Evolutionary conservation across 2,329 filamentous ascomycete genomes (phyloP), one percentile per base, ranked within the genome.

Genomic region (Paraphaeosphaeria sporulosa): DNA sequence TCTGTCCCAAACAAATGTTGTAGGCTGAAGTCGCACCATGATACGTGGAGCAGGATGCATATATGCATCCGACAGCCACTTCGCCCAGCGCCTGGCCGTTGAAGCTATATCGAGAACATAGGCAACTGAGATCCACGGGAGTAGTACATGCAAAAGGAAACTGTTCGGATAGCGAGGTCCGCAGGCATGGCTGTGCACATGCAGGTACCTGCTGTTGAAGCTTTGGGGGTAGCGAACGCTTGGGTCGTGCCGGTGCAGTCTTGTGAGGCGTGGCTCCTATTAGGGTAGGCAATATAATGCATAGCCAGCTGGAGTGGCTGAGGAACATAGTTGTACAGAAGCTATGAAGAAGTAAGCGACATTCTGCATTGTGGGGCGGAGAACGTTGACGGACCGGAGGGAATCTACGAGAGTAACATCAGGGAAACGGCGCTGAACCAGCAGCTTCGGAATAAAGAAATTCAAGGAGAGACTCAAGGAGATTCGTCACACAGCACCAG

Each of bases 261-360:
- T 65, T 62, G 49, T 73, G 68, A 43, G 74, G 70, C 61, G 66
- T 69, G 60, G 74, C 71, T 67, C 69, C 63, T 61, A 75, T 74
- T 71, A 77, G 54, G 54, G 73, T 67, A 67, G 73, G 70, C 67
- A 71, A 71, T 65, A 73, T 65, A 59, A 75, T 72, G 71, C 71
- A 76, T 73, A 76, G 69, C 70, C 72, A 72, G 71, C 70, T 71
- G 57, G 70, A 64, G 70, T 71, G 73, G 70, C 75, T 71, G 66
- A 76, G 62, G 71, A 74, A 70, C 76, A 78, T 78, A 78, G 64
- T 75, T 66, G 70, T 77, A 76, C 75, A 75, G 59, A 61, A 69
- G 64, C 72, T 75, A 65, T 55, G 61, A 60, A 60, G 57, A 42
- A 34, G 66, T 77, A 63, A 76, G 71, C 71, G 68, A 61, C 68